These are phyloP conservation scores for Gossypium sturtianum DNA, from an alignment of 345 rosid genomes.

Conservation along the genomic window DNA sequence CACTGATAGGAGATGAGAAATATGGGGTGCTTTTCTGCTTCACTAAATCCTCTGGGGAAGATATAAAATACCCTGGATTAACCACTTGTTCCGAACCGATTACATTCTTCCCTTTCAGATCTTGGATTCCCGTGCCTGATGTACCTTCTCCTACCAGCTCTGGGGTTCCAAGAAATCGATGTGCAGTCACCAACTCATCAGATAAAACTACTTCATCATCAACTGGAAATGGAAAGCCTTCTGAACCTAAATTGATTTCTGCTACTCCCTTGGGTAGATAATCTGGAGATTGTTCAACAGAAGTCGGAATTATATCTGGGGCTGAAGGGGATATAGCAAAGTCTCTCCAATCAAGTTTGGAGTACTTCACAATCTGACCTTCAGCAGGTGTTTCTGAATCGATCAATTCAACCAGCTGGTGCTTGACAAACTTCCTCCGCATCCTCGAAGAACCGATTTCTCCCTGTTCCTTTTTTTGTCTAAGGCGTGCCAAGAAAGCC, in stretches of 20 bases:
- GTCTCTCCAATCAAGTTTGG: constrained; percentile 26
- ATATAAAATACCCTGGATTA: constrained; percentile 42
- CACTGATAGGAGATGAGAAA: constrained; percentile 31
- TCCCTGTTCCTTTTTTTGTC: constrained; percentile 44
- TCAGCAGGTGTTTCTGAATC: constrained; percentile 33
- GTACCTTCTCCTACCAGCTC: constrained; percentile 29
- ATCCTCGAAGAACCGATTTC: constrained; percentile 35
- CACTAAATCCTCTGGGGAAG: constrained; percentile 44
- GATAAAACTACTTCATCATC: constrained; percentile 15
- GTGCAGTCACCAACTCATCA: constrained; percentile 15
- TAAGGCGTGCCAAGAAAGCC: constrained; percentile 43
- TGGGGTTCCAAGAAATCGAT: constrained; percentile 10
- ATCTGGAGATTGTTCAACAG: constrained; percentile 24
- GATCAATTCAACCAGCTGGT: constrained; percentile 35
- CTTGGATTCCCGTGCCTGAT: constrained; percentile 25
- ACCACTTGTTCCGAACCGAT: constrained; percentile 32
- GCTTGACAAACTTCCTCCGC: constrained; percentile 61
- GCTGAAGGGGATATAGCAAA: constrained; percentile 16
- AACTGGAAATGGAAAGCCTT: constrained; percentile 25
- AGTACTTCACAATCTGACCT: constrained; percentile 42
- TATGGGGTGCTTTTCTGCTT: constrained; percentile 29
- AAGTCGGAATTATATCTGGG: constrained; percentile 21
- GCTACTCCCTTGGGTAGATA: constrained; percentile 23
- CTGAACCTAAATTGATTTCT: constrained; percentile 25
- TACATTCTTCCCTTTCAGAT: constrained; percentile 41